Percentiles rank a stretch among this genome's conserved stretches.
These are phyloP conservation scores for Phytophthora sp. DNA, from an alignment of 352 stramenopile genomes.

Conservation along the genomic window DNA sequence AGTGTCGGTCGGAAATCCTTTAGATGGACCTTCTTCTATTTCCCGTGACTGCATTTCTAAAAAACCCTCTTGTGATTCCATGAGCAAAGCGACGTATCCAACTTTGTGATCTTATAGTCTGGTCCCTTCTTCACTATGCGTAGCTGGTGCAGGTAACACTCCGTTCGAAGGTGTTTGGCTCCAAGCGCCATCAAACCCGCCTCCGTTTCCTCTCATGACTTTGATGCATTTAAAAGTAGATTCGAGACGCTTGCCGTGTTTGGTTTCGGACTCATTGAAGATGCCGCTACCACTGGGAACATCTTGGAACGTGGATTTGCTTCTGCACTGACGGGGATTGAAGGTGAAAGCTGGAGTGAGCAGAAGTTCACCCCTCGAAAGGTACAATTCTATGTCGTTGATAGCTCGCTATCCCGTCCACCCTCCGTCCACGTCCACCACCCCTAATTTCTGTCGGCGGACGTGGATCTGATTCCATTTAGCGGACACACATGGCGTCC, in stretches of 20 bases:
- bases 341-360: too few species aligned
- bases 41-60: background rate
- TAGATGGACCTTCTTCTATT: background rate
- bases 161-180: background rate
- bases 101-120: background rate
- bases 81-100: background rate
- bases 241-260: too few species aligned
- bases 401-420: too few species aligned
- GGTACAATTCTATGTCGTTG: too few species aligned
- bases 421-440: slow-evolving; percentile 1
- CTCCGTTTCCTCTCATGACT: background rate
- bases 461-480: slow-evolving; percentile 1
- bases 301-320: too few species aligned
- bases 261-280: too few species aligned
- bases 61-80: background rate
- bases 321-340: too few species aligned
- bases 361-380: too few species aligned
- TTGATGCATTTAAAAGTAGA: background rate
- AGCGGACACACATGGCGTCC: background rate
- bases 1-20: background rate
- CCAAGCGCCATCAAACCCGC: background rate
- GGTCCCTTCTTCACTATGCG: background rate
- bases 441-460: slow-evolving; percentile 2
- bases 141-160: background rate
- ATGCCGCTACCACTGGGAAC: too few species aligned